phyloP scores from a whole-genome alignment of 2,329 filamentous ascomycete species.

The Penicillium paneum region DNA sequence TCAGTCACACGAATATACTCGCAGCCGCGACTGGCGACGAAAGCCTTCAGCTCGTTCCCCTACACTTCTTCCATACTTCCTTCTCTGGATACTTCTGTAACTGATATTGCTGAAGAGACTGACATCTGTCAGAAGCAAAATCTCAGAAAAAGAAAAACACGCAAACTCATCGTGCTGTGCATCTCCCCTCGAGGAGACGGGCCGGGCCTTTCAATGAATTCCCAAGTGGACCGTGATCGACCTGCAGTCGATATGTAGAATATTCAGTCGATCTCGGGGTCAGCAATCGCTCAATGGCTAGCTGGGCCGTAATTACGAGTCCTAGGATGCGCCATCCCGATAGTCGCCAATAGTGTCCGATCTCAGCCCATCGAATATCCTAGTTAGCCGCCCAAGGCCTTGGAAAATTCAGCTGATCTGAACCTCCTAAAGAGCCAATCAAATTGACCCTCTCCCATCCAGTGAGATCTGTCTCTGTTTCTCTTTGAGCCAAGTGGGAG shows the following conservation, averaged over 20 bases:
- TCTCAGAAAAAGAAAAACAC: slow-evolving; percentile 7
- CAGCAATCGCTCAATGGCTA: slow-evolving; percentile 11
- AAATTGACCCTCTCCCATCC: background rate
- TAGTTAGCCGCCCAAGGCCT: slow-evolving; percentile 25
- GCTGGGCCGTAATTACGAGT: slow-evolving; percentile 15
- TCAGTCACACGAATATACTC: slow-evolving; percentile 12
- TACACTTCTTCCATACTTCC: background rate
- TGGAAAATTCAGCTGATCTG: slow-evolving; percentile 20
- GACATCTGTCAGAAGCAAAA: slow-evolving; percentile 9
- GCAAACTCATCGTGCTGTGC: slow-evolving; percentile 10
- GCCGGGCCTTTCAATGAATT: slow-evolving; percentile 25
- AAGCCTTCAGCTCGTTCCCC: background rate
- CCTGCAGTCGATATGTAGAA: slow-evolving; percentile 21
- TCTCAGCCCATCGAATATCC: slow-evolving; percentile 24
- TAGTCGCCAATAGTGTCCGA: slow-evolving; percentile 29
- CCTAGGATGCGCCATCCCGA: slow-evolving; percentile 23
- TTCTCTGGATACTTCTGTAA: background rate
- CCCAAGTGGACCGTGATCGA: slow-evolving; percentile 23
- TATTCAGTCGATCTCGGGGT: slow-evolving; percentile 15
- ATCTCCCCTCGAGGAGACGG: slow-evolving; percentile 23
- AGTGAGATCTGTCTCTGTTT: background rate
- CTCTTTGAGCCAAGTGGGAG: background rate
- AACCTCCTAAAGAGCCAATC: background rate
- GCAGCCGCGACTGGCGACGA: slow-evolving; percentile 26
- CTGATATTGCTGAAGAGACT: background rate